These are phyloP conservation scores for Solanum arcanum DNA, from an alignment of 257 asterid genomes.

Conservation along the genomic window DNA sequence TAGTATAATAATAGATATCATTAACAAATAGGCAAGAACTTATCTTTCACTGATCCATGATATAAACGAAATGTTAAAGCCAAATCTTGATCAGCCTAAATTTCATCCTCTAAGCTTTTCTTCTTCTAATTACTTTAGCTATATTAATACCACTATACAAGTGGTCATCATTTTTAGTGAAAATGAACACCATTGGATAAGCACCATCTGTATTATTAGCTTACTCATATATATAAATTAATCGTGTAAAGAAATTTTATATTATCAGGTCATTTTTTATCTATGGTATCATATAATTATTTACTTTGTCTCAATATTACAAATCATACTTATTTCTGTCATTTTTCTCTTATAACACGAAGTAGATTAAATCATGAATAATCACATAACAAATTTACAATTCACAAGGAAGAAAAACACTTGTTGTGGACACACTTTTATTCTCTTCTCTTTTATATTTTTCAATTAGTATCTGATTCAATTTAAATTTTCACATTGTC, in stretches of 20 bases:
- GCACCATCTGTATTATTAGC: not conserved
- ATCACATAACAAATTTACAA: no score
- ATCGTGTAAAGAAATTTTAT: not conserved
- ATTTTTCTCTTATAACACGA: no score
- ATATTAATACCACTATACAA: not conserved
- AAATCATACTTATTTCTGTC: no score
- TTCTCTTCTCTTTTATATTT: no score
- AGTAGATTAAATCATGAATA: no score
- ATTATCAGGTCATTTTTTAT: no score
- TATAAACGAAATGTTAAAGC: not conserved
- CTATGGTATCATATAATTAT: no score
- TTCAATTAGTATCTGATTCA: not conserved
- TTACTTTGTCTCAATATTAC: no score
- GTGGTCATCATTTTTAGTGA: not conserved
- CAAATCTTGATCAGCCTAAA: not conserved
- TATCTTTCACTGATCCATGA: not conserved
- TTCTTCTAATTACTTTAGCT: not conserved
- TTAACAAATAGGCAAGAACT: not conserved
- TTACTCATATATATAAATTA: not conserved
- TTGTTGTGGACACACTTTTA: not conserved
- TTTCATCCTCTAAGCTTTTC: not conserved
- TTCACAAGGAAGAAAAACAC: not conserved
- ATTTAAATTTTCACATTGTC: not conserved
- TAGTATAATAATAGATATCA: not conserved
- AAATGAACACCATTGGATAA: not conserved